Conservation (phyloP, 2,329 filamentous ascomycete species). For the Botryotinia convoluta region DNA sequence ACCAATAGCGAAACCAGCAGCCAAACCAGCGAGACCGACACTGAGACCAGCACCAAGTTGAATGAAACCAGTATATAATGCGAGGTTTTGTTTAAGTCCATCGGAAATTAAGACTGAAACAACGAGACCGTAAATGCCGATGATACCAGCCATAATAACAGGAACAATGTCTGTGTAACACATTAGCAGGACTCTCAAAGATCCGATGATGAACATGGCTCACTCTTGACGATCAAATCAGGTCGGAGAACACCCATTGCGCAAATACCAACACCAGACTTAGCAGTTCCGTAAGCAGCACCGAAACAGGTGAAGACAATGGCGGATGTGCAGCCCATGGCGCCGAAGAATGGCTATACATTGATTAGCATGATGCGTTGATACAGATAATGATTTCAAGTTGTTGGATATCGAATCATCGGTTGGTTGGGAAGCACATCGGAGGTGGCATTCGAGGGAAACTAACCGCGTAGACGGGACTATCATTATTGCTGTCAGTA, state of each 20-base stretch:
- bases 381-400: constrained; percentile 24
- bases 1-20: constrained; percentile 82
- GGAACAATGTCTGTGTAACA: constrained; percentile 81
- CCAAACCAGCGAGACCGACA: constrained; percentile 79
- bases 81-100: constrained; percentile 66
- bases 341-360: constrained; percentile 80
- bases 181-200: constrained; percentile 24
- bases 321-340: constrained; percentile 92
- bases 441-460: constrained; percentile 23
- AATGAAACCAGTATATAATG: constrained; percentile 80
- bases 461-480: constrained; percentile 99
- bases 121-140: constrained; percentile 95
- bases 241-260: constrained; percentile 97
- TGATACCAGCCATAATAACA: constrained; percentile 99
- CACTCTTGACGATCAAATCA: constrained; percentile 99
- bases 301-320: constrained; percentile 97
- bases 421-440: constrained; percentile 9
- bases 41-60: constrained; percentile 80
- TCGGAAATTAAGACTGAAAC: constrained; percentile 85
- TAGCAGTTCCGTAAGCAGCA: constrained; percentile 97
- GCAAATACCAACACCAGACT: constrained; percentile 97
- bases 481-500: constrained; percentile 52
- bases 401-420: not conserved
- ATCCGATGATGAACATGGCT: constrained; percentile 40
- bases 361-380: constrained; percentile 34